Base-by-base conservation (phyloP, 192 early-diverging fungal species). In the Chytriomyces sp. region DNA sequence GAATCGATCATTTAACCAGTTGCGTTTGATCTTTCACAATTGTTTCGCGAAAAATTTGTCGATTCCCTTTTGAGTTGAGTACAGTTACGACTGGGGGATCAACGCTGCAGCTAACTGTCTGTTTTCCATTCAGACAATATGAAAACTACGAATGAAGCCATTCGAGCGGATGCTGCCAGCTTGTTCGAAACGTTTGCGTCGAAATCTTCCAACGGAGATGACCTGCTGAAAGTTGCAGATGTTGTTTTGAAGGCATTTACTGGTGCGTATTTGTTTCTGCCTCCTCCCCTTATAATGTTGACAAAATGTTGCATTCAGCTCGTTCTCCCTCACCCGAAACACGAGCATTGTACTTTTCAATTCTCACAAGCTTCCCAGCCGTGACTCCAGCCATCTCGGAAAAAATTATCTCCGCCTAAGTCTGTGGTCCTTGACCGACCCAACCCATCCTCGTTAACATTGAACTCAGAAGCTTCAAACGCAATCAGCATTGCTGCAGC, bases 261-360 rank as follows among this genome's bases (percentile, higher is more conserved):
- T n/a, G n/a, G n/a, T n/a, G n/a, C n/a, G n/a, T n/a, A n/a, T n/a
- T n/a, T n/a, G n/a, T n/a, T n/a, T n/a, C n/a, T n/a, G n/a, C n/a
- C n/a, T n/a, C n/a, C n/a, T n/a, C n/a, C n/a, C n/a, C n/a, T n/a
- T n/a, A n/a, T n/a, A n/a, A n/a, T n/a, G n/a, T n/a, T n/a, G n/a
- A n/a, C n/a, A n/a, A n/a, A n/a, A n/a, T n/a, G n/a, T n/a, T n/a
- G n/a, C n/a, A n/a, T 81, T 11, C 50, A 64, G 75, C 64, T 11
- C 80, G 82, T 64, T 49, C 69, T 4, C 81, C 81, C 28, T 88
- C 89, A 60, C 84, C 88, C 9, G 94, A 95, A 75, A 91, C 93
- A 45, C 91, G 93, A 61, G 83, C 84, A 9, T 77, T 84, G 7
- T 82, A 91, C 43, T 95, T 92, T 80, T 77, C 77, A 43, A 79